Base-by-base conservation (phyloP, 163 green algal genomes). In the Prototheca wickerhamii region DNA sequence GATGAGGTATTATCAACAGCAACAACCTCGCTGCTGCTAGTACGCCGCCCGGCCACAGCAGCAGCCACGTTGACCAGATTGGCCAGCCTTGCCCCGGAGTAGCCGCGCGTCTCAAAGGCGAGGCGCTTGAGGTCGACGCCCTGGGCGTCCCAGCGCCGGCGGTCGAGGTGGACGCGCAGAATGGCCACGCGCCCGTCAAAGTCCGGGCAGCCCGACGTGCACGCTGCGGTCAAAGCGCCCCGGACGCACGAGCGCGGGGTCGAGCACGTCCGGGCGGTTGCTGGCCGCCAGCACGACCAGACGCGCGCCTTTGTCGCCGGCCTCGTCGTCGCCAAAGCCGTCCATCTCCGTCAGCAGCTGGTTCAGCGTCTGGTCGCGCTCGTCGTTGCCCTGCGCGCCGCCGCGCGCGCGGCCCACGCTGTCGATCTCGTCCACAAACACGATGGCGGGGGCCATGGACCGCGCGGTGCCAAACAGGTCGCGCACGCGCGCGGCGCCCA, bases 341-440 rank as follows among this genome's bases (percentile, higher is more conserved):
- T 99, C 93, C 80, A 99, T 87, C 76, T 96, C 90, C 0, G 83
- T 89, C 31, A 99, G 89, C 76, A 99, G 80, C 77, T 95, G 89
- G 79, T 98, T 98, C n/a, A 98, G 82, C 7, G 91, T 98, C 68
- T 92, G 87, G 77, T 99, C 93, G 26, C 93, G 84, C 84, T 99
- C 93, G 50, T 98, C 90, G 69, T 96, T 97, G 59, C 86, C 84
- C 44, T 71, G 63, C 4, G 79, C 76, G 18, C 85, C 83, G 20
- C 87, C 89, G 31, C 91, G 80, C 29, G 84, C 70, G 4, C 87
- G 72, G 5, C 91, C 91, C 18, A 97, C 85, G n/a, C 69, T 50
- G 63, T 95, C 89, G 35, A 97, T 77, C 84, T 98, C 92, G 73
- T 99, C 93, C 51, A 99, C 96, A 77, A 99, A 99, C 60, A 99